Conservation (phyloP, 768 basidiomycete genomes). For the Agaricus bisporus region DNA sequence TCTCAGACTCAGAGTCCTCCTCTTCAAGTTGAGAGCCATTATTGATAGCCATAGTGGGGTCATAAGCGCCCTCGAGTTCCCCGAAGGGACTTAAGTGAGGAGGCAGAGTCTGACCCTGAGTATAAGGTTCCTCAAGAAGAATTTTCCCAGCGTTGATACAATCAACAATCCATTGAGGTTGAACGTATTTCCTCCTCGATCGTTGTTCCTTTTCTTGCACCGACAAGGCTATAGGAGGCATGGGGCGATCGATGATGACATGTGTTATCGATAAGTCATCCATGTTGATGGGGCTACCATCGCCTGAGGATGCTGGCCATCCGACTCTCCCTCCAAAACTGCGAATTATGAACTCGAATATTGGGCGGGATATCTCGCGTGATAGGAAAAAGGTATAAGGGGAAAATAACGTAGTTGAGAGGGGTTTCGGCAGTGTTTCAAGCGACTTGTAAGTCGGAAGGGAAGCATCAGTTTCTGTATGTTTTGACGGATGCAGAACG, state of each 20-base stretch:
- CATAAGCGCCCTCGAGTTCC: constrained; percentile 71
- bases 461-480: constrained; percentile 34
- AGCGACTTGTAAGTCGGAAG: constrained; percentile 70
- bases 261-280: constrained; percentile 85
- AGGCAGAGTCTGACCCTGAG: constrained; percentile 80
- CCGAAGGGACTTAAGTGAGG: constrained; percentile 97
- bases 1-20: constrained; percentile 27
- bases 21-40: constrained; percentile 28
- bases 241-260: constrained; percentile 88
- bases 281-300: constrained; percentile 76
- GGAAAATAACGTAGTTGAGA: constrained; percentile 64
- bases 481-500: constrained; percentile 51
- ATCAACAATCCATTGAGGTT: constrained; percentile 98
- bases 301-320: constrained; percentile 79
- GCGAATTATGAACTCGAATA: constrained; percentile 92
- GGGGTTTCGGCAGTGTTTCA: constrained; percentile 50
- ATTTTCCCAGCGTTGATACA: constrained; percentile 86
- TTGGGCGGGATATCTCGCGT: constrained; percentile 82
- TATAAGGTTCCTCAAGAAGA: constrained; percentile 79
- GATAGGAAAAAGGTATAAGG: constrained; percentile 92
- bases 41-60: constrained; percentile 43
- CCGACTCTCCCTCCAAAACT: constrained; percentile 91
- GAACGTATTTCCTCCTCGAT: constrained; percentile 76
- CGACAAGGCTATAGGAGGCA: constrained; percentile 41
- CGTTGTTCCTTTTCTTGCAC: constrained; percentile 55